Base-by-base conservation (phyloP, 2,329 filamentous ascomycete genomes). In the Diaporthe citriasiana region DNA sequence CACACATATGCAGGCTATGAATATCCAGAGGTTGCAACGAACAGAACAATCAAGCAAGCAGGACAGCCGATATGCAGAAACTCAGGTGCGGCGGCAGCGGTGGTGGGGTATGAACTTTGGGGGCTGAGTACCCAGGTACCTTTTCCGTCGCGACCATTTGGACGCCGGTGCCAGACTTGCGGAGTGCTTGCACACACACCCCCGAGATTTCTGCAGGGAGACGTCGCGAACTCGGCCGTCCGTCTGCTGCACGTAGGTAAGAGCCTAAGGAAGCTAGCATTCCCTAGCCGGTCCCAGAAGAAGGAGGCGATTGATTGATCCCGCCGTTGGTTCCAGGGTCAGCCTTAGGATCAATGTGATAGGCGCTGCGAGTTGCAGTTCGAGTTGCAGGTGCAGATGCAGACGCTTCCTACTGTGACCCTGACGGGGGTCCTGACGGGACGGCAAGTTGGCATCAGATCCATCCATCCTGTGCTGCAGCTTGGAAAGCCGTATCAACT, bases 231-330 rank as follows among this genome's bases (percentile, higher is more conserved):
- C 60, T n/a, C 60, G 42, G 60, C 30, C 22, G 59, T 42, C 40
- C 19, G 42, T 38, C 60, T 50, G 51, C 60, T 66, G 60, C 42
- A 38, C 42, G 22, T 66, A 25, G 27, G 45, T 19, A 47, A 30
- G 59, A 35, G 42, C 60, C 60, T 51, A 50, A 66, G 60, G 60
- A 47, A 50, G 33, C 63, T 68, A 68, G 47, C 13, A 68, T 3
- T 68, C 33, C 33, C 22, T 51, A 45, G 45, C 63, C 63, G 63
- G 63, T 33, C 33, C 47, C 63, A 68, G 47, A 68, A 68, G 33
- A 68, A 68, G 63, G 47, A 38, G 27, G 63, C 63, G 63, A 68
- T 68, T 68, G 33, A 68, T 53, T 53, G 33, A 68, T 68, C 13
- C 30, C 30, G 25, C 63, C 33, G 63, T 68, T 68, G 45, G 63